Evolutionary conservation across 2,329 filamentous ascomycete genomes (phyloP).

Genomic region (Neofusicoccum kwambonambiense): DNA sequence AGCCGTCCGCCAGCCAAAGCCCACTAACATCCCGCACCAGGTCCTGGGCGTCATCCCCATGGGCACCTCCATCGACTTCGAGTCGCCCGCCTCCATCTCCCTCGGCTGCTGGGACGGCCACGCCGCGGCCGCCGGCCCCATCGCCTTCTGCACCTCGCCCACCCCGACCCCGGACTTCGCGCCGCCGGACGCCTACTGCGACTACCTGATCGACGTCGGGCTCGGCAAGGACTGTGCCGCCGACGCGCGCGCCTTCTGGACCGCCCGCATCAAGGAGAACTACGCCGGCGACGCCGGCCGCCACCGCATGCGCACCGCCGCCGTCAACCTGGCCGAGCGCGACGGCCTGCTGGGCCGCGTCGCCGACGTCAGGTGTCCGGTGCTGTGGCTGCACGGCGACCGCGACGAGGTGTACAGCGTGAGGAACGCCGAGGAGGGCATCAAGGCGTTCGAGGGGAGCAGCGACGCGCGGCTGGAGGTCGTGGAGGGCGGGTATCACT

Average conservation of each 20-base stretch:
- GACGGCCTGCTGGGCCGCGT: conserved; percentile 49
- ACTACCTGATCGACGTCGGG: conserved; percentile 48
- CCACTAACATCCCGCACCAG: conserved; percentile 27
- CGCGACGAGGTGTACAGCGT: conserved; percentile 43
- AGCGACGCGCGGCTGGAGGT: conserved; percentile 43
- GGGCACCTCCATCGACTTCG: conserved; percentile 53
- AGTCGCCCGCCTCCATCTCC: conserved; percentile 43
- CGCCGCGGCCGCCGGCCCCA: conserved; percentile 30
- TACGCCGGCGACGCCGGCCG: conserved; percentile 53
- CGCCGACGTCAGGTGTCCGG: conserved; percentile 50
- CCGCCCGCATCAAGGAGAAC: conserved; percentile 42
- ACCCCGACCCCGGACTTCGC: conserved; percentile 44
- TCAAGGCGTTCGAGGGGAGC: conserved; percentile 47
- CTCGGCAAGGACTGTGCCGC: conserved; percentile 44
- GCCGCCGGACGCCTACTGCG: conserved; percentile 42
- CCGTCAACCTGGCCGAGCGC: conserved; percentile 48
- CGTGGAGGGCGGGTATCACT: conserved; percentile 51
- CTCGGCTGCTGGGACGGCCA: conserved; percentile 51
- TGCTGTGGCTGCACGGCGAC: conserved; percentile 50
- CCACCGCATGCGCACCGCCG: conserved; percentile 48
- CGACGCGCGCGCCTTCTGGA: conserved; percentile 46
- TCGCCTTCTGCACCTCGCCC: conserved; percentile 38
- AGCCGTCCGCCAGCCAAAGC: too few relatives aligned
- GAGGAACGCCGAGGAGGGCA: conserved; percentile 47
- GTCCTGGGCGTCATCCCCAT: conserved; percentile 53